Evolutionary conservation across 345 rosid species (phyloP), one percentile per base, ranked within the genome.

Genomic region (Eucalyptus regnans): DNA sequence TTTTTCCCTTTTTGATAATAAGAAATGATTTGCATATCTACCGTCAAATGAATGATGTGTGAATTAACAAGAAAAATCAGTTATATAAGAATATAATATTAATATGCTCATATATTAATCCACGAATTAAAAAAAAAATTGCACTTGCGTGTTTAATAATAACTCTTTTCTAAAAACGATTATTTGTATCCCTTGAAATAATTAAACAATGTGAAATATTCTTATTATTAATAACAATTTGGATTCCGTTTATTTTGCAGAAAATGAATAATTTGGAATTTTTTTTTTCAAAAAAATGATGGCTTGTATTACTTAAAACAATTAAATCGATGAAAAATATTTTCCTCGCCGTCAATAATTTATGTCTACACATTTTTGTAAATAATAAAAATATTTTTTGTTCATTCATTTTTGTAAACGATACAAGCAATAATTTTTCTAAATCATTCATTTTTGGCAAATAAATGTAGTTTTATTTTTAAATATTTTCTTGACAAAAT

Each of bases 361-460:
- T 0, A 9, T 5, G 6, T 37, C 6, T 0, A 71, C 2, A 0
- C 20, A 71, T 33, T 37, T 37, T 71, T 9, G 7, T 10, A 0
- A 33, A 71, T 5, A 10, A 6, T 37, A 5, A 33, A 68, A 33
- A 66, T n/a, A 15, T 4, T 68, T 68, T n/a, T 68, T 6, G 3
- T 33, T 68, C 2, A 5, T 33, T 71, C 1, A 71, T 18, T 68
- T 15, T 13, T 17, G 2, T 8, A 66, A 2, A 5, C 1, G 1
- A 8, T 68, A 8, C 3, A 9, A 33, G 1, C 3, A 60, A 12
- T 60, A 0, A 60, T 12, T 62, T 62, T 60, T 64, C 4, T 31
- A 3, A n/a, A 4, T 15, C 2, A 14, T 66, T 66, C 9, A 3
- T 15, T 16, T 31, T 68, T 16, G 0, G 1, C 2, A 5, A 68